Conservation (phyloP, 2,329 filamentous ascomycete genomes). For the Monilinia fructigena region DNA sequence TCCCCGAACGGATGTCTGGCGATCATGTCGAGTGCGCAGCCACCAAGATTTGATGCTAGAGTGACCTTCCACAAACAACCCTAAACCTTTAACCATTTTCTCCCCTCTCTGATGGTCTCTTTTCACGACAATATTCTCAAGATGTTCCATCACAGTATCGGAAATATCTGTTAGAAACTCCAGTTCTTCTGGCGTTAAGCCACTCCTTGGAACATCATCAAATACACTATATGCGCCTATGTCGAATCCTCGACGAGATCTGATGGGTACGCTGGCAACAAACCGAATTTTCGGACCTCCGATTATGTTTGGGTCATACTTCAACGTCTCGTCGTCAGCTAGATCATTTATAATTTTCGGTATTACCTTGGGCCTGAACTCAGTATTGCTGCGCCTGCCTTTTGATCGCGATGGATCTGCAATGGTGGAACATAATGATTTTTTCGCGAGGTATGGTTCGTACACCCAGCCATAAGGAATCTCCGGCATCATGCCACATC, state of each 20-base stretch:
- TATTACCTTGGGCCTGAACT: slow-evolving; percentile 6
- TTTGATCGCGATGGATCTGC: slow-evolving; percentile 7
- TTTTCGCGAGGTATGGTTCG: slow-evolving; percentile 16
- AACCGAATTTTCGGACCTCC: slow-evolving; percentile 31
- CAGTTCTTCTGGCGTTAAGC: slow-evolving; percentile 49
- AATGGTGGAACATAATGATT: slow-evolving; percentile 35
- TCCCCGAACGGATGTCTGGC: slow-evolving; percentile 6
- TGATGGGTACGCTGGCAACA: slow-evolving; percentile 34
- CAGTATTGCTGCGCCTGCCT: background rate
- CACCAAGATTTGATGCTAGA: slow-evolving; percentile 29
- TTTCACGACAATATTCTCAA: slow-evolving; percentile 55
- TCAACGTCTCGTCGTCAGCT: slow-evolving; percentile 25
- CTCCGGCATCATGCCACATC: slow-evolving; percentile 17
- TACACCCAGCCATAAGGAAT: slow-evolving; percentile 20
- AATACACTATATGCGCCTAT: slow-evolving; percentile 45
- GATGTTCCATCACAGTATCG: slow-evolving; percentile 56
- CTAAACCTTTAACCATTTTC: slow-evolving; percentile 24
- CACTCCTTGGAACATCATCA: slow-evolving; percentile 54
- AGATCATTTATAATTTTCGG: slow-evolving; percentile 24
- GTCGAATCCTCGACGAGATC: slow-evolving; percentile 33
- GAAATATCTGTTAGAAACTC: slow-evolving; percentile 58
- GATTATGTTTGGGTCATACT: slow-evolving; percentile 27
- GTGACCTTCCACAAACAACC: slow-evolving; percentile 22
- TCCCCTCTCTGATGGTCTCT: slow-evolving; percentile 40
- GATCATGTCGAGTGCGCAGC: slow-evolving; percentile 32